A percentile compares a stretch with the other conserved stretches of the same genome.
Evolutionary conservation across 2,329 filamentous ascomycete species (phyloP).

Genomic region (Alternaria novae-zelandiae): DNA sequence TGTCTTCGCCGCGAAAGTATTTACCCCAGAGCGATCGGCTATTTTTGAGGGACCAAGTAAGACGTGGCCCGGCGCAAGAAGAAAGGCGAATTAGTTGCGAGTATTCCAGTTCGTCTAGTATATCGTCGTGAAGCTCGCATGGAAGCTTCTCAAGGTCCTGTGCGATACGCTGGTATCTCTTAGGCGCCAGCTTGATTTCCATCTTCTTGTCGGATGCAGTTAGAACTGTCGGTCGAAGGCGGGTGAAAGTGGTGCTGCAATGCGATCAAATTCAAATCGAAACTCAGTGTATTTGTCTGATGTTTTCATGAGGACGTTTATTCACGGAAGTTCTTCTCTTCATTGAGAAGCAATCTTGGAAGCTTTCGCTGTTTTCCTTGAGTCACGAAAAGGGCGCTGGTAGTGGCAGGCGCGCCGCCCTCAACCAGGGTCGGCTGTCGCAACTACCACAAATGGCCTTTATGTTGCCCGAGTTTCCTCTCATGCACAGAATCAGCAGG

Average conservation of each 20-base stretch:
- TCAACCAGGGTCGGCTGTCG: not conserved
- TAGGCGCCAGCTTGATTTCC: not conserved
- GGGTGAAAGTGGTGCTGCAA: not conserved
- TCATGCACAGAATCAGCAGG: not conserved
- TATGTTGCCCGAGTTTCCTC: not conserved
- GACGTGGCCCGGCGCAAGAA: slow-evolving; percentile 3
- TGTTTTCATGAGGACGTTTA: not conserved
- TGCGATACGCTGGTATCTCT: slow-evolving; percentile 6
- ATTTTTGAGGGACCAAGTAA: slow-evolving; percentile 13
- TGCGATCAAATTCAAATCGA: not conserved
- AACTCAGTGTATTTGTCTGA: not conserved
- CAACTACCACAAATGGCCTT: not conserved
- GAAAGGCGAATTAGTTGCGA: slow-evolving; percentile 12
- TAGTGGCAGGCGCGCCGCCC: not conserved
- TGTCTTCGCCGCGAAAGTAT: not conserved
- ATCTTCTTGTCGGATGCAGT: not conserved
- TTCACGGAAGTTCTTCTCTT: not conserved
- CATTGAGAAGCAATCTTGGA: not conserved
- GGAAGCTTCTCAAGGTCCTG: slow-evolving; percentile 14
- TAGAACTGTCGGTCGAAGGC: not conserved
- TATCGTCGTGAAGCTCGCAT: slow-evolving; percentile 6
- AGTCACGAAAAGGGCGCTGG: not conserved
- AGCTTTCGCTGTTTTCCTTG: not conserved
- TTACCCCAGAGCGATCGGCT: slow-evolving; percentile 6
- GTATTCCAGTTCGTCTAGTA: slow-evolving; percentile 11